Base-by-base conservation (phyloP, 1,284 basidiomycete genomes). In the Pseudozyma sp. region DNA sequence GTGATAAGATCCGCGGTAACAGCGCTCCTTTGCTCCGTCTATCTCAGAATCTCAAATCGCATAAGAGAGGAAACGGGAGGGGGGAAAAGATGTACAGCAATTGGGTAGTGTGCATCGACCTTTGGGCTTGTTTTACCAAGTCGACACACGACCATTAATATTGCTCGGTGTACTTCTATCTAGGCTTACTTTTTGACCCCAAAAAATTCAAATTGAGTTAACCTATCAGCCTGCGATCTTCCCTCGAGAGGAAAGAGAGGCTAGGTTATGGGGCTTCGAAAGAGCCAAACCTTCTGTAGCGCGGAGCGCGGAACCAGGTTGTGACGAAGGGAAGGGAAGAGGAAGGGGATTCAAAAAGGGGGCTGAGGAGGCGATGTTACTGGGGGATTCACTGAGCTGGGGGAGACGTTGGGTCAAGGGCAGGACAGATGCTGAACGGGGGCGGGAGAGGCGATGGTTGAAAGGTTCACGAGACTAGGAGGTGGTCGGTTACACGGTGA, bases 141-240 rank as follows among this genome's bases (percentile, higher is more conserved):
- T 55, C 40, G 59, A 66, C 56, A 74, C 71, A 74, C 71, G 71
- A 74, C 71, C 71, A 55, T 74, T 43, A 64, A 62, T 74, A 74
- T 74, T 74, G 71, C 66, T 54, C 25, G 11, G 21, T 39, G 12
- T 40, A 40, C 18, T 43, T 73, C 35, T n/a, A 51, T 74, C 54
- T 74, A 69, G 71, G 71, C 71, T 74, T 61, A 69, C 71, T 74
- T 74, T 74, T 74, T 74, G 71, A 74, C 71, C 71, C 71, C 71
- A 57, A 12, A 39, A 53, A 38, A 42, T 53, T 68, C 53, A 60
- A 31, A 68, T 52, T 57, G 50, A 59, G 49, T 16, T 13, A 74
- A 74, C 52, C 71, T 74, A 74, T 55, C 25, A 61, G 71, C 71
- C 71, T 74, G 40, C 71, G 34, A 74, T 74, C 50, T 35, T 18